These are phyloP conservation scores for Pyracantha coccinea DNA, from an alignment of 331 rosid genomes.

Conservation along the genomic window DNA sequence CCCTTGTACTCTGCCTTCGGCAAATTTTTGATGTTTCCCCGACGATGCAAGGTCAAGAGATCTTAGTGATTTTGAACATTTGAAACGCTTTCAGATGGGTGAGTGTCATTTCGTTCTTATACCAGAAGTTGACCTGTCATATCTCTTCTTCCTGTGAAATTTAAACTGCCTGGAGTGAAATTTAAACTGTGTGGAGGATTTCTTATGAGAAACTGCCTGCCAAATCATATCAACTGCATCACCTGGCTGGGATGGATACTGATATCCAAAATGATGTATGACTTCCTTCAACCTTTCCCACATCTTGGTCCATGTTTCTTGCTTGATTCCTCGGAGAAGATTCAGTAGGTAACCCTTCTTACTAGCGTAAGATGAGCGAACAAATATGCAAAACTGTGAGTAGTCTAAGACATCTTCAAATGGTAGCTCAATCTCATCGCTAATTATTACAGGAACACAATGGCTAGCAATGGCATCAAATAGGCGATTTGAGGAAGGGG, in stretches of 20 bases:
- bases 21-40: not conserved
- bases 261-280: slow-evolving; percentile 64
- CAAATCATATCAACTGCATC: slow-evolving; percentile 94
- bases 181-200: slow-evolving; percentile 26
- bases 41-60: slow-evolving; percentile 12
- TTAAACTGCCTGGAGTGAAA: slow-evolving; percentile 32
- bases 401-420: slow-evolving; percentile 82
- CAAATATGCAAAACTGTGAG: slow-evolving; percentile 71
- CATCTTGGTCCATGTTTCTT: slow-evolving; percentile 68
- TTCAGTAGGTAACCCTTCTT: slow-evolving; percentile 58
- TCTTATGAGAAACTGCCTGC: slow-evolving; percentile 63
- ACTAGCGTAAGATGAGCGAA: slow-evolving; percentile 50
- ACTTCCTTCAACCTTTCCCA: slow-evolving; percentile 78
- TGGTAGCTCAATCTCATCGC: slow-evolving; percentile 90
- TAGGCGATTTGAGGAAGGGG: slow-evolving; percentile 91
- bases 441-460: slow-evolving; percentile 87
- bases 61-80: not conserved
- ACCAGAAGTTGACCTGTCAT: slow-evolving; percentile 38
- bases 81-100: slow-evolving; percentile 7
- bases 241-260: slow-evolving; percentile 63
- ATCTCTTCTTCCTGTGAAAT: slow-evolving; percentile 55
- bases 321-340: slow-evolving; percentile 54
- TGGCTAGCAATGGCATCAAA: slow-evolving; percentile 90
- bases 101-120: slow-evolving; percentile 17
- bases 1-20: not conserved